phyloP scores from a whole-genome alignment of 2,329 filamentous ascomycete genomes.

The Colletotrichum karsti region DNA sequence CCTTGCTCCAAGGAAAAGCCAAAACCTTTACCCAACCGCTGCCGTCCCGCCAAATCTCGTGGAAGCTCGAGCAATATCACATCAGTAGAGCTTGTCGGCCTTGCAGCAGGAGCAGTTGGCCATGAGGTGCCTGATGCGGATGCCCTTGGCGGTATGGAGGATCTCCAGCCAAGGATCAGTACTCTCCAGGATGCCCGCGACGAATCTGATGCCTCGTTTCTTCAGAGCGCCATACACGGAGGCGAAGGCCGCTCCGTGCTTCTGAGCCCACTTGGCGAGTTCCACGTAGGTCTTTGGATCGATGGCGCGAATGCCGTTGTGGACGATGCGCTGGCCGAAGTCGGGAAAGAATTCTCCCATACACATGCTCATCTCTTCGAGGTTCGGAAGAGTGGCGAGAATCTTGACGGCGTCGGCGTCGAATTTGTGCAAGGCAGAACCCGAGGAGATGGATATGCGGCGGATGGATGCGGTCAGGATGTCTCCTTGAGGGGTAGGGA shows the following conservation, averaged over 20 bases:
- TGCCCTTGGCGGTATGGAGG: neutral
- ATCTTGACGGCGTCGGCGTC: neutral
- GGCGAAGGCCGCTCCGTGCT: neutral
- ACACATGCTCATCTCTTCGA: neutral
- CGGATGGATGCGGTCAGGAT: neutral
- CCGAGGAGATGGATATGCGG: neutral
- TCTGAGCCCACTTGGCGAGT: neutral
- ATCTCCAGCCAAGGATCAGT: neutral
- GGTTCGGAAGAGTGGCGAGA: neutral
- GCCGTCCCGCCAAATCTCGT: no score
- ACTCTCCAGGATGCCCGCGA: accelerated
- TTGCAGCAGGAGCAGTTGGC: neutral
- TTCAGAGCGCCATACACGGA: neutral
- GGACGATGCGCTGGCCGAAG: neutral
- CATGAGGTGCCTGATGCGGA: neutral
- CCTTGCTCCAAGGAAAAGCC: no score
- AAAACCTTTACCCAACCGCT: no score
- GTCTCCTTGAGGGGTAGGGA: neutral
- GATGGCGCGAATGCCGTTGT: neutral
- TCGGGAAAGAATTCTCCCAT: neutral
- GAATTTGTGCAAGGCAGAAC: no score
- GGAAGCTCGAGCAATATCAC: no score
- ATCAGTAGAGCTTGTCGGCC: neutral
- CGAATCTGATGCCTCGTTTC: neutral
- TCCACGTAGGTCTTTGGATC: neutral